These are phyloP conservation scores for Amesomyces nigricolor DNA, from an alignment of 2,329 filamentous ascomycete genomes.

Conservation along the genomic window DNA sequence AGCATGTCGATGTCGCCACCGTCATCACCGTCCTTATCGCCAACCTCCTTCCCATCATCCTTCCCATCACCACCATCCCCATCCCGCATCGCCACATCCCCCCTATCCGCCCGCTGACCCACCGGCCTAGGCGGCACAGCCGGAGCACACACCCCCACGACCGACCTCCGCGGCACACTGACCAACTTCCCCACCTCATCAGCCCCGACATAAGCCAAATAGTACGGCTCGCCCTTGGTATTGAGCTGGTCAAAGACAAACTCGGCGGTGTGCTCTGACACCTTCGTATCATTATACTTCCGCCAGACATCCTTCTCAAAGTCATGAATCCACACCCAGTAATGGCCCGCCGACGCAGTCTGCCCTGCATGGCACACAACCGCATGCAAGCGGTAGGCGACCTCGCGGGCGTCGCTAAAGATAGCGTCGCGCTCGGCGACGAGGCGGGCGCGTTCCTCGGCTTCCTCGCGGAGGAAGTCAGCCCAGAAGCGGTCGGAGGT, in stretches of 20 bases:
- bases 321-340: conserved; percentile 95
- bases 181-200: conserved; percentile 28
- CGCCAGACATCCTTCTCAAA: conserved; percentile 78
- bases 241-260: conserved; percentile 69
- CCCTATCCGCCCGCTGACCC: not conserved
- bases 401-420: conserved; percentile 57
- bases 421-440: conserved; percentile 39
- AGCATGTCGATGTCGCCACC: conserved; percentile 1
- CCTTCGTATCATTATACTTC: conserved; percentile 85
- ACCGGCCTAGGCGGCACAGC: conserved; percentile 8
- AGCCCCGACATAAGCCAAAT: conserved; percentile 33
- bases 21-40: not conserved
- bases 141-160: not conserved
- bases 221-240: conserved; percentile 62
- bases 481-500: conserved; percentile 38
- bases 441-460: conserved; percentile 22
- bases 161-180: conserved; percentile 22
- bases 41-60: not conserved
- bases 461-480: conserved; percentile 32
- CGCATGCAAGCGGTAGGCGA: conserved; percentile 79
- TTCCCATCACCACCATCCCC: no score
- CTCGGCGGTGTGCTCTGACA: conserved; percentile 61
- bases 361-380: conserved; percentile 85
- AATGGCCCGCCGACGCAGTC: conserved; percentile 69
- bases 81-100: not conserved